Percentiles rank a stretch among this genome's conserved stretches.
phyloP scores from a whole-genome alignment of 306 rosid genomes.

The Gynostemma pentaphyllum region DNA sequence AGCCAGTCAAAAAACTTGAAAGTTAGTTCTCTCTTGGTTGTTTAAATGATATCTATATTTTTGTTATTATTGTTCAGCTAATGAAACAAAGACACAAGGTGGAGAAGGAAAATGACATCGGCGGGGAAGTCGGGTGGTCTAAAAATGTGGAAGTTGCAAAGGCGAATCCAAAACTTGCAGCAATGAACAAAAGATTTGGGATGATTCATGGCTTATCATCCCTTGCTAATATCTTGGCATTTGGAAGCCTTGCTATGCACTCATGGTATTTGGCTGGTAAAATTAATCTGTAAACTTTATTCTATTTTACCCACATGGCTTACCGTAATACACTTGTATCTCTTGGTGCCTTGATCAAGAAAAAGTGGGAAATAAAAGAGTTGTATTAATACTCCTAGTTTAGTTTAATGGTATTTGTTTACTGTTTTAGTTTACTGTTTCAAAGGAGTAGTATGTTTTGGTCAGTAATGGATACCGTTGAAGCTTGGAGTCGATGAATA shows the following conservation, averaged over 20 bases:
- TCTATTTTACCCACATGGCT: not conserved
- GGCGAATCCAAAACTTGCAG: conserved; percentile 74
- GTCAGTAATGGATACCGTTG: no score
- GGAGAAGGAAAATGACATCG: conserved; percentile 72
- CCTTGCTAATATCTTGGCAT: conserved; percentile 84
- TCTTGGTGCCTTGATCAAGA: conserved; percentile 4
- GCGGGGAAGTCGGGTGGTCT: conserved; percentile 89
- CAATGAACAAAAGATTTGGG: conserved; percentile 96
- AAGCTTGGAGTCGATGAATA: no score
- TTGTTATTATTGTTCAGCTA: conserved; percentile 45
- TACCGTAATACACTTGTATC: not conserved
- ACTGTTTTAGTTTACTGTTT: no score
- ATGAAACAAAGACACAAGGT: conserved; percentile 96
- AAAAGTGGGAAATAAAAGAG: conserved; percentile 4
- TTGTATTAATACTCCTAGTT: not conserved
- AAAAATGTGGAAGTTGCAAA: conserved; percentile 88
- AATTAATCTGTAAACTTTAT: conserved; percentile 45
- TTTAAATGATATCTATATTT: no score
- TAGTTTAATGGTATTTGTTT: no score
- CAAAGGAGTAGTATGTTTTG: no score
- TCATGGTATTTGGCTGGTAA: conserved; percentile 97
- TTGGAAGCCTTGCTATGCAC: conserved; percentile 92
- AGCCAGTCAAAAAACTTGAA: no score
- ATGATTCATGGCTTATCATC: conserved; percentile 97
- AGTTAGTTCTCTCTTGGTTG: no score